A percentile compares a stretch with the other conserved stretches of the same genome.
These are phyloP conservation scores for Lasiodiplodia citricola DNA, from an alignment of 2,329 filamentous ascomycete species.

Conservation along the genomic window DNA sequence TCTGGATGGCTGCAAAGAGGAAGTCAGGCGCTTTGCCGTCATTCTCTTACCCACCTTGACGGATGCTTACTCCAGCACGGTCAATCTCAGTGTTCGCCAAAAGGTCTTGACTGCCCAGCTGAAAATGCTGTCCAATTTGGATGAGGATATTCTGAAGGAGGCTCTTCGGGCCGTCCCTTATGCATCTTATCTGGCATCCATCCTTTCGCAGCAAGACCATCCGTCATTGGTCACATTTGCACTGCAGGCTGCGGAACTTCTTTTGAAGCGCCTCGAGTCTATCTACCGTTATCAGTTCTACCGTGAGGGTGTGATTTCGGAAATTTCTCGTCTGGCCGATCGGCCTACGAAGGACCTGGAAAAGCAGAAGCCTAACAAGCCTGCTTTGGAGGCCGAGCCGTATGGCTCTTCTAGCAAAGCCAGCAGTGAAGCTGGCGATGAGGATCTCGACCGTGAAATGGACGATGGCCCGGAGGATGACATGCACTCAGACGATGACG, in stretches of 20 bases:
- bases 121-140: slow-evolving; percentile 97
- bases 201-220: slow-evolving; percentile 94
- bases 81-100: slow-evolving; percentile 91
- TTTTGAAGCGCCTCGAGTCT: slow-evolving; percentile 80
- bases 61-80: slow-evolving; percentile 95
- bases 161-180: slow-evolving; percentile 88
- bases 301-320: slow-evolving; percentile 90
- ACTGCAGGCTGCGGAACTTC: slow-evolving; percentile 85
- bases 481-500: slow-evolving; percentile 58
- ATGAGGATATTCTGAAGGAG: slow-evolving; percentile 81
- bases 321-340: slow-evolving; percentile 81
- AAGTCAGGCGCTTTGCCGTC: slow-evolving; percentile 89
- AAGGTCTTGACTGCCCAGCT: slow-evolving; percentile 95
- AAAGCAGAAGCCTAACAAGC: slow-evolving; percentile 32
- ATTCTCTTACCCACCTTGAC: slow-evolving; percentile 94
- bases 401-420: slow-evolving; percentile 35
- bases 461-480: slow-evolving; percentile 61
- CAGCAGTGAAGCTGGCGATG: slow-evolving; percentile 35
- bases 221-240: slow-evolving; percentile 83
- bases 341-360: slow-evolving; percentile 44
- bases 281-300: slow-evolving; percentile 98
- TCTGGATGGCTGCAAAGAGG: slow-evolving; percentile 78
- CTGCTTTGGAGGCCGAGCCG: slow-evolving; percentile 35
- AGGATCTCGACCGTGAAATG: slow-evolving; percentile 49
- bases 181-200: slow-evolving; percentile 92